A percentile compares a stretch with the other conserved stretches of the same genome.
Evolutionary conservation across 768 basidiomycete genomes (phyloP).

Genomic region (Solioccasus polychromus): DNA sequence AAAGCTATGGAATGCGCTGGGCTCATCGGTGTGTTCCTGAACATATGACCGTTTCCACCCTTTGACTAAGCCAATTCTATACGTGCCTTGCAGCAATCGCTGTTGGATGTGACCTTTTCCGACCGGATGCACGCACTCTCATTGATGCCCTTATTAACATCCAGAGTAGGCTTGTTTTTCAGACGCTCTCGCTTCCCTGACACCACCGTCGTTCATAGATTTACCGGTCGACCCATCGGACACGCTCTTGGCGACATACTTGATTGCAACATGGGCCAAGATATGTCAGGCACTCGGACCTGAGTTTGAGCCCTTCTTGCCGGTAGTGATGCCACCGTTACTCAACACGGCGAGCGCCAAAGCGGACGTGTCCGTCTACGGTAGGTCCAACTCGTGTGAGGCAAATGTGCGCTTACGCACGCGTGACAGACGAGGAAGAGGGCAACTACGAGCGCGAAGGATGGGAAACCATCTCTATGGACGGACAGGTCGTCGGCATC

Average conservation of each 20-base stretch:
- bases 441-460: conserved; percentile 61
- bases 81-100: conserved; percentile 72
- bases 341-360: conserved; percentile 76
- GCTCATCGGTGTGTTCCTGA: conserved; percentile 60
- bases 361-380: conserved; percentile 72
- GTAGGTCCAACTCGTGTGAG: conserved; percentile 30
- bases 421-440: conserved; percentile 52
- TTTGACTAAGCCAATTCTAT: too few species aligned
- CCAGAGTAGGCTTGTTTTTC: conserved; percentile 54
- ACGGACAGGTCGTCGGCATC: conserved; percentile 74
- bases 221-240: conserved; percentile 68
- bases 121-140: conserved; percentile 68
- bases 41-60: neutral
- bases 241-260: conserved; percentile 67
- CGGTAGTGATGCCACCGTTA: conserved; percentile 78
- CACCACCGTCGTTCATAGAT: conserved; percentile 38
- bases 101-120: conserved; percentile 77
- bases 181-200: neutral
- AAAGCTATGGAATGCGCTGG: conserved; percentile 94
- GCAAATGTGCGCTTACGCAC: neutral
- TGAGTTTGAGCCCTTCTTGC: conserved; percentile 85
- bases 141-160: conserved; percentile 72
- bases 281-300: conserved; percentile 81
- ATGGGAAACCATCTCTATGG: conserved; percentile 76
- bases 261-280: conserved; percentile 87